Evolutionary conservation across 768 basidiomycete species (phyloP).

Genomic region (Tricholoma bakamatsutake): DNA sequence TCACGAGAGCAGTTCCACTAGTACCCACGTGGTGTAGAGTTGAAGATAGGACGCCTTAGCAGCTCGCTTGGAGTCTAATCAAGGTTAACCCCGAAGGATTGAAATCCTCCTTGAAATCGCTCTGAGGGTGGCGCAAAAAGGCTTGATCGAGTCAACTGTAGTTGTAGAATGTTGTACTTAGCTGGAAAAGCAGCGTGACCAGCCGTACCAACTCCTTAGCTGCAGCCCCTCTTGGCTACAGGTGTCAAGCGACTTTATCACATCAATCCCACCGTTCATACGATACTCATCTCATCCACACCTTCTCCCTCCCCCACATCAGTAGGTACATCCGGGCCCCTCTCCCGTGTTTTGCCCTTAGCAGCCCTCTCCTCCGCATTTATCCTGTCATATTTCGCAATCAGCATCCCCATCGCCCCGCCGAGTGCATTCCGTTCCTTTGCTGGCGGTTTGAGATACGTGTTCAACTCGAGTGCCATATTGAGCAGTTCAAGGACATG

Average conservation of each 20-base stretch:
- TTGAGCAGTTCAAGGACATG: constrained; percentile 79
- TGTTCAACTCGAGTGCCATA: constrained; percentile 60
- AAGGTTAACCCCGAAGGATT: neutral
- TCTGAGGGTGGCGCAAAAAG: no score
- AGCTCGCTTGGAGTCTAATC: neutral
- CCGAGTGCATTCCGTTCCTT: constrained; percentile 22
- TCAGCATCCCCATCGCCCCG: constrained; percentile 22
- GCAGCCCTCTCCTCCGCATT: constrained; percentile 17
- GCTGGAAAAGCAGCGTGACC: neutral
- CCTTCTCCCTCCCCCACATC: constrained; percentile 10
- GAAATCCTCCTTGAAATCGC: no score
- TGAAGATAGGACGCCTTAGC: neutral
- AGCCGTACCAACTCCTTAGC: neutral
- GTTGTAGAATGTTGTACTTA: neutral
- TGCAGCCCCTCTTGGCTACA: no score
- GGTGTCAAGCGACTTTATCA: no score
- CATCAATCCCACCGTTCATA: constrained; percentile 9
- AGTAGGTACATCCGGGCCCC: constrained; percentile 13
- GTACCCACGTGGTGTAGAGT: neutral
- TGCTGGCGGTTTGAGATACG: constrained; percentile 14
- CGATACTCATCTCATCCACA: constrained; percentile 25
- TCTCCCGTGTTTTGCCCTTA: constrained; percentile 21
- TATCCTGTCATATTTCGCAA: constrained; percentile 26
- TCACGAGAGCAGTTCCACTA: neutral
- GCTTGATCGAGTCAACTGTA: constrained; percentile 5